Conservation (phyloP, 129 eudicot species). For the Mikania micrantha region DNA sequence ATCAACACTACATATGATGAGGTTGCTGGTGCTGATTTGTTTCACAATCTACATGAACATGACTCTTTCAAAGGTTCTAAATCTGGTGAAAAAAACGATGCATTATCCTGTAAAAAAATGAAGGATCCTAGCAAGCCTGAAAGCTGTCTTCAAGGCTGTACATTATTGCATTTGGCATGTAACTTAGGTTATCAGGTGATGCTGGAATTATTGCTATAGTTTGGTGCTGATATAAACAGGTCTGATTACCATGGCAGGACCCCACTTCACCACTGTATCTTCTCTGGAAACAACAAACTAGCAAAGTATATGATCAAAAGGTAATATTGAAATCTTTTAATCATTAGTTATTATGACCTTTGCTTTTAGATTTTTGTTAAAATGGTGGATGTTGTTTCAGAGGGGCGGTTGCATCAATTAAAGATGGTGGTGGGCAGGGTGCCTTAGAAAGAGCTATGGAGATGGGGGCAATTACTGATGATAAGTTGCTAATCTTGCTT, state of each 20-base stretch:
- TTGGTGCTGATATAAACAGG: slow-evolving; percentile 79
- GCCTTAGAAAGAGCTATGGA: slow-evolving; percentile 97
- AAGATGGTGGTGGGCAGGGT: slow-evolving; percentile 69
- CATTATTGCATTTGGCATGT: slow-evolving; percentile 81
- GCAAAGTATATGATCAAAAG: slow-evolving; percentile 89
- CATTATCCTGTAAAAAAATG: slow-evolving; percentile 37
- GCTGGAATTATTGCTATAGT: slow-evolving; percentile 85
- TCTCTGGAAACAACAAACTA: slow-evolving; percentile 49
- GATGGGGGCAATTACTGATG: slow-evolving; percentile 91
- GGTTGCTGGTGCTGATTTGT: slow-evolving; percentile 35
- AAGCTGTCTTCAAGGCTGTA: slow-evolving; percentile 65
- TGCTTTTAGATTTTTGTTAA: neutral
- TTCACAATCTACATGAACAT: slow-evolving; percentile 25
- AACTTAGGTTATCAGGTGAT: slow-evolving; percentile 52
- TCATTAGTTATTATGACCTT: neutral
- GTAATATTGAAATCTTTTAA: slow-evolving; percentile 23
- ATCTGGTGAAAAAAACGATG: slow-evolving; percentile 42
- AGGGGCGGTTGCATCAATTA: slow-evolving; percentile 69
- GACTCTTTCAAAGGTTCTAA: slow-evolving; percentile 15
- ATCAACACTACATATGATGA: slow-evolving; percentile 72
- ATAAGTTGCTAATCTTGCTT: slow-evolving; percentile 77
- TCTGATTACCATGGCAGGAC: slow-evolving; percentile 81
- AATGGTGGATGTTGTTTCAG: slow-evolving; percentile 32
- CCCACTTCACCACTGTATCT: slow-evolving; percentile 84
- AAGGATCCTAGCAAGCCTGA: slow-evolving; percentile 43